A percentile compares a stretch with the other conserved stretches of the same genome.
Conservation (phyloP, 257 asterid genomes). For the Jaltomata sinuosa region DNA sequence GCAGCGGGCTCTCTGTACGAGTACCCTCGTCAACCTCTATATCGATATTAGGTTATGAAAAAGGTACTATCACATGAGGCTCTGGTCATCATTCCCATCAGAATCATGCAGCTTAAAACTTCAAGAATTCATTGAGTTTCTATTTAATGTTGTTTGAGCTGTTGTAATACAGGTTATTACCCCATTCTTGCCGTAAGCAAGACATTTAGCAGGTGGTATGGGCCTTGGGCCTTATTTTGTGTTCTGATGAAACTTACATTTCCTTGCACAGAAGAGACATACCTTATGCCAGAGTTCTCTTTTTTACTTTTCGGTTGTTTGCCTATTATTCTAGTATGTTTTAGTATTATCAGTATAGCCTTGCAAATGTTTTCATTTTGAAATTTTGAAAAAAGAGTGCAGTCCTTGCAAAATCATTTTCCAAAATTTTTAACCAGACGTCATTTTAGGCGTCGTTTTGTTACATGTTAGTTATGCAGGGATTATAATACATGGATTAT, state of each 20-base stretch:
- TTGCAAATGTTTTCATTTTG: not conserved
- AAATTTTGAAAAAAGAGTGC: too few species aligned
- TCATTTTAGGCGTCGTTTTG: too few species aligned
- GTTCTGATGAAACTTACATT: not conserved
- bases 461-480: not conserved
- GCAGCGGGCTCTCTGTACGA: not conserved
- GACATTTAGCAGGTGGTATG: not conserved
- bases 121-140: not conserved
- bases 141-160: not conserved
- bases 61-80: not conserved
- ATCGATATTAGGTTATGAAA: not conserved
- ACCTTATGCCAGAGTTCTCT: not conserved
- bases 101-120: not conserved
- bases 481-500: too few species aligned
- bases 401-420: not conserved
- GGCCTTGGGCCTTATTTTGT: not conserved
- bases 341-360: not conserved
- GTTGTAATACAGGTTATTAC: not conserved
- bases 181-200: not conserved
- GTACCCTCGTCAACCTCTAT: not conserved
- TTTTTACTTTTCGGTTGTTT: not conserved
- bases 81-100: not conserved
- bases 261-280: not conserved
- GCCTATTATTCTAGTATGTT: not conserved
- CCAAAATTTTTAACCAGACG: not conserved